Conservation (phyloP, 2,329 filamentous ascomycete genomes). For the Madurella mycetomatis region DNA sequence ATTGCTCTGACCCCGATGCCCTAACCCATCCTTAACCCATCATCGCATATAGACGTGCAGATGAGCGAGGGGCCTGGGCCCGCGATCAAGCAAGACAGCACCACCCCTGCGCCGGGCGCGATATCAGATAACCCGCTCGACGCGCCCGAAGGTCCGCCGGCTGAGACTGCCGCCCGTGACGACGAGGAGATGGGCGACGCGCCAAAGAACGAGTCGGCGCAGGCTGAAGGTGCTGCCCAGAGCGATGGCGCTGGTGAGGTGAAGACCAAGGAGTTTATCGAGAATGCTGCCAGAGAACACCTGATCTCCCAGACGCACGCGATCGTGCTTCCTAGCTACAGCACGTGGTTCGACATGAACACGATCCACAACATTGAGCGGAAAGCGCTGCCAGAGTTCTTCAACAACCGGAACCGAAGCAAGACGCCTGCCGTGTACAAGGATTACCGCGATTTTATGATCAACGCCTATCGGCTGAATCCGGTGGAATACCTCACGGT, state of each 20-base stretch:
- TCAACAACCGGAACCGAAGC: conserved; percentile 96
- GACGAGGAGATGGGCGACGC: conserved; percentile 80
- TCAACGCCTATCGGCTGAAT: conserved; percentile 97
- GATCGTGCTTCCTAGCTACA: conserved; percentile 95
- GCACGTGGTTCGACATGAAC: conserved; percentile 99
- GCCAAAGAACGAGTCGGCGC: conserved; percentile 45
- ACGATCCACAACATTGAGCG: conserved; percentile 84
- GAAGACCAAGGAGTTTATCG: conserved; percentile 75
- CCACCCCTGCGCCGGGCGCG: conserved; percentile 52
- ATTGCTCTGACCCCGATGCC: not conserved
- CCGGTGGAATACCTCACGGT: conserved; percentile 95
- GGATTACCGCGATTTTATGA: conserved; percentile 99
- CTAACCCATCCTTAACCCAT: conserved; percentile 15
- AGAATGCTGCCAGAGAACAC: conserved; percentile 84
- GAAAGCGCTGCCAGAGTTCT: conserved; percentile 95
- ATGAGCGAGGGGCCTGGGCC: conserved; percentile 56
- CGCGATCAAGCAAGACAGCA: conserved; percentile 57
- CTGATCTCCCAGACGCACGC: conserved; percentile 90
- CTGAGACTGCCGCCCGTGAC: conserved; percentile 57
- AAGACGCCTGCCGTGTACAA: conserved; percentile 97
- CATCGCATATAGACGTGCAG: conserved; percentile 49
- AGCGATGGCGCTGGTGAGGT: conserved; percentile 47
- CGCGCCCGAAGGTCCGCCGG: conserved; percentile 60
- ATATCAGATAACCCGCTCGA: conserved; percentile 62
- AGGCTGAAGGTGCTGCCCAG: conserved; percentile 32